Evolutionary conservation across 352 stramenopile species (phyloP), one percentile per base, ranked within the genome.

Genomic region (Phytophthora sp.): DNA sequence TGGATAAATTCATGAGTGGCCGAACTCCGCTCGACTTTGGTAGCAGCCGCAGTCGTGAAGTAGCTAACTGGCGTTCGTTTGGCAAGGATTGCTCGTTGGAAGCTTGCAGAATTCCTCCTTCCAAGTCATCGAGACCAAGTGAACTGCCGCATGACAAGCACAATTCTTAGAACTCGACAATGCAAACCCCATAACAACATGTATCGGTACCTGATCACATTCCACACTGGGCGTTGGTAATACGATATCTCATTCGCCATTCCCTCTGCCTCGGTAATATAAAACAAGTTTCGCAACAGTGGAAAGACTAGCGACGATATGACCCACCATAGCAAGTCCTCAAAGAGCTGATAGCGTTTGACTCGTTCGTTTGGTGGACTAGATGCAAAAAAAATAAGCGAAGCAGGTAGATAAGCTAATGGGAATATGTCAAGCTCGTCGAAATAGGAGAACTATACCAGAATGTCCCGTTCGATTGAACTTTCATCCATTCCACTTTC

Each of bases 1-100:
- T 46, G 2, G 86, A 92, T 33, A 94, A 47, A 57, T 94, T 94
- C 72, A 94, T 90, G 1, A 94, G 61, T n/a, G 84, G 86, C 4
- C 86, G 81, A 57, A 94, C 52, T 6, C 86, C 84, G 31, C 44
- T 85, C 20, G 71, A 26, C 67, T 94, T 94, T 7, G 86, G 86
- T 16, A 93, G 66, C 16, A 94, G 59, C 0, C 86, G 71, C 20
- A 94, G 49, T 38, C 78, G 68, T 11, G 86, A 93, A 0, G 72
- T 80, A 13, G 69, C 58, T 45, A 93, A 61, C 20, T 84, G 68
- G 0, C 63, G 71, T 3, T 75, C 52, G 4, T 27, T 46, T 50
- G 16, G 4, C 18, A 31, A 26, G 16, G 16, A 29, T 51, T 63
- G 18, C 7, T 73, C 35, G 12, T 18, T 49, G 16, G 63, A 63